phyloP scores from a whole-genome alignment of 805 yeast genomes.

The Alloascoidea africana region DNA sequence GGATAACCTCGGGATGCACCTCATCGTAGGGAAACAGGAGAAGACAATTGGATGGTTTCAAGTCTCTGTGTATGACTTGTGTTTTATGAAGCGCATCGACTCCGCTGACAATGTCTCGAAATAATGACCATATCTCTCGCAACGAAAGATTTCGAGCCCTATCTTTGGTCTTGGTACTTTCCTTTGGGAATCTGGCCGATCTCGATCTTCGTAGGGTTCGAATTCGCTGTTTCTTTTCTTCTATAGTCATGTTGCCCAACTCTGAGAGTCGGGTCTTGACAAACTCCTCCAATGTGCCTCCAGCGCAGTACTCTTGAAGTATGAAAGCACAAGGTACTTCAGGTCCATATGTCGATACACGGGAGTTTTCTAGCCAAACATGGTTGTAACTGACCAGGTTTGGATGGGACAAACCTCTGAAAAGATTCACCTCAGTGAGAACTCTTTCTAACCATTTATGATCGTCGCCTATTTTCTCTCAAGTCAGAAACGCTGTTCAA shows the following conservation, averaged over 20 bases:
- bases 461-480: conserved; percentile 28
- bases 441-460: conserved; percentile 54
- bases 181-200: too few species aligned
- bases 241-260: conserved; percentile 19
- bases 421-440: conserved; percentile 61
- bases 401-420: conserved; percentile 32
- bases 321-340: conserved; percentile 64
- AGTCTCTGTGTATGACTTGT: conserved; percentile 75
- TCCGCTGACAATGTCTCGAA: conserved; percentile 55
- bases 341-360: conserved; percentile 36
- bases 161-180: background rate
- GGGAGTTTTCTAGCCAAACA: conserved; percentile 74
- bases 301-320: conserved; percentile 76
- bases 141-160: conserved; percentile 23
- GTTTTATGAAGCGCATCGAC: conserved; percentile 55
- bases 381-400: conserved; percentile 78
- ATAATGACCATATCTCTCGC: conserved; percentile 51
- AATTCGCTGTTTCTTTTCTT: conserved; percentile 21
- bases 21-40: conserved; percentile 17
- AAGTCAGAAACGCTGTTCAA: background rate
- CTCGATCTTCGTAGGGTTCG: conserved; percentile 12
- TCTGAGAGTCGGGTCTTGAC: conserved; percentile 23
- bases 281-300: conserved; percentile 72
- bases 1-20: conserved; percentile 29
- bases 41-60: conserved; percentile 81